Evolutionary conservation across 2,329 filamentous ascomycete species (phyloP).

Genomic region (Diaporthe sp.): DNA sequence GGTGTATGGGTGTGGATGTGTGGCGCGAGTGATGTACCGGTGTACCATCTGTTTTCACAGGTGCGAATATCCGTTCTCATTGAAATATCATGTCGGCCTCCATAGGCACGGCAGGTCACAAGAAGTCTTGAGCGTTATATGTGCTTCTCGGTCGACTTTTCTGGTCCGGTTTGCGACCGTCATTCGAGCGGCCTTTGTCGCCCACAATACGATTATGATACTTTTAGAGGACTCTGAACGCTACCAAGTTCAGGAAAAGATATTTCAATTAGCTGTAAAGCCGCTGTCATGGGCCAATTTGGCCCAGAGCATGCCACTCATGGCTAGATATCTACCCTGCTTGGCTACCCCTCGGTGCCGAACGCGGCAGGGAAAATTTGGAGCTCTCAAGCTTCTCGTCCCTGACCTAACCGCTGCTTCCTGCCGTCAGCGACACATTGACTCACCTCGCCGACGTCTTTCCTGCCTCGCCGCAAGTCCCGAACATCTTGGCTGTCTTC

Average conservation of each 20-base stretch:
- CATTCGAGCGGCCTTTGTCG: too few species aligned
- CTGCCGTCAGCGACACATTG: not conserved
- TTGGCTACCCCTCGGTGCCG: conserved; percentile 23
- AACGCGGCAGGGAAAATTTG: conserved; percentile 33
- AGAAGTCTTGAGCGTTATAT: not conserved
- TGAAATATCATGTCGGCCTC: not conserved
- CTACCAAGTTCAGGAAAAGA: not conserved
- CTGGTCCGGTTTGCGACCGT: not conserved
- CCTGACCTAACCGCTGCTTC: conserved; percentile 4
- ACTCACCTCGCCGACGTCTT: not conserved
- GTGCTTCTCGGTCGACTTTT: not conserved
- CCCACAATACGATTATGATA: not conserved
- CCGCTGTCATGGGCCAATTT: not conserved
- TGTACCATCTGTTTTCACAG: too few species aligned
- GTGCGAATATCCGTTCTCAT: too few species aligned
- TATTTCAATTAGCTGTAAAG: not conserved
- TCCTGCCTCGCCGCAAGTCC: not conserved
- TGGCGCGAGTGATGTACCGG: too few species aligned
- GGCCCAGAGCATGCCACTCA: not conserved
- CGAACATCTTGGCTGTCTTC: too few species aligned
- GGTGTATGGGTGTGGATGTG: too few species aligned
- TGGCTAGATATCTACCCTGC: not conserved
- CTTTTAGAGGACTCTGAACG: not conserved
- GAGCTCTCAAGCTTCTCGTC: conserved; percentile 10
- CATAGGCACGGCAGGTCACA: not conserved